Evolutionary conservation across 768 basidiomycete species (phyloP), one percentile per base, ranked within the genome.

Genomic region (Strobilomyces dryophilus): DNA sequence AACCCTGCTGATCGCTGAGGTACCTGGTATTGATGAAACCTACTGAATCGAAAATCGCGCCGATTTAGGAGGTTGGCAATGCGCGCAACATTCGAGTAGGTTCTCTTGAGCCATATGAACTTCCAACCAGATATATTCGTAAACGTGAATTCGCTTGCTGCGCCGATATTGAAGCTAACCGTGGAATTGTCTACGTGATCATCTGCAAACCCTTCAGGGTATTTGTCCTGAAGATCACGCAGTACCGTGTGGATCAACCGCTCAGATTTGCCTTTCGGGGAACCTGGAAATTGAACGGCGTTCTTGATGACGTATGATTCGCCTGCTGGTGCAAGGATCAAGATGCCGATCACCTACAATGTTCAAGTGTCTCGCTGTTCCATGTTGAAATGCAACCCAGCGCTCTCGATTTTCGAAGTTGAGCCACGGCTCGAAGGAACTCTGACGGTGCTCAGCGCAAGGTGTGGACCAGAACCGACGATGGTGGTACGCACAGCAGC

Each of bases 281-380:
- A 76, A 26, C 70, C 61, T 7, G 80, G 80, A 64, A 83, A 82
- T 21, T 78, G 76, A 17, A 75, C 68, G 3, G 76, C 74, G 56
- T 83, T 82, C 64, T 83, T 83, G 61, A 83, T 79, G 52, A 77
- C 76, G 66, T 79, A 81, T 39, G 75, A 66, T 20, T 71, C 66
- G 26, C 73, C 69, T 15, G 78, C 75, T 1, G 75, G 76, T 5
- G 81, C 76, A 18, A 83, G 71, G 46, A 83, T 77, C 55, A 81
- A 73, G 36, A 82, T 51, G 4, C 79, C 77, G 5, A 80, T 69
- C 21, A 75, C 62, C 72, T 79, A 45, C 20, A 6, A 12, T 29
- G 6, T 18, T 8, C 0, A 1, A 11, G 18, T 5, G 14, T 12
- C 35, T 51, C 26, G 51, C 54, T 53, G 45, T 58, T 24, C 26